Evolutionary conservation across 805 yeast genomes (phyloP).

Genomic region (Yarrowia porcina): DNA sequence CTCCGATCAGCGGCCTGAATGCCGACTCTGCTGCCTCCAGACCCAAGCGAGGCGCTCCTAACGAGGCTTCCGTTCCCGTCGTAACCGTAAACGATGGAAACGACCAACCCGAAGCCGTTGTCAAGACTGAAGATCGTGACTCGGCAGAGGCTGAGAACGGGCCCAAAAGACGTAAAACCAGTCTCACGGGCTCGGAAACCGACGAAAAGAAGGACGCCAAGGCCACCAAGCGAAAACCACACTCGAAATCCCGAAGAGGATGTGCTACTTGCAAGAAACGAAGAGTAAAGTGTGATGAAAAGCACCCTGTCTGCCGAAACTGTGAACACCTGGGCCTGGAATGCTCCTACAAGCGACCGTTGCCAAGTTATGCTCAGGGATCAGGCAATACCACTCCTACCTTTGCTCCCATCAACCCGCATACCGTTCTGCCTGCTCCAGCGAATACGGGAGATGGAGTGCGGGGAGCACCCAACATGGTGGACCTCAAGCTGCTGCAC

Average conservation of each 20-base stretch:
- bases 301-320: constrained; percentile 72
- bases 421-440: constrained; percentile 26
- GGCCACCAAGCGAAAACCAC: constrained; percentile 69
- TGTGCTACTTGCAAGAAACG: constrained; percentile 86
- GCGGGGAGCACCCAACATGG: constrained; percentile 51
- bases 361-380: constrained; percentile 4
- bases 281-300: constrained; percentile 90
- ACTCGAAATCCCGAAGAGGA: constrained; percentile 83
- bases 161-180: background rate
- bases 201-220: constrained; percentile 2
- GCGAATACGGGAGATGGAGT: constrained; percentile 36
- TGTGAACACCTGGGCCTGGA: constrained; percentile 75
- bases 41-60: background rate
- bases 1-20: background rate
- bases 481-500: constrained; percentile 78
- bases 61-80: constrained; percentile 12
- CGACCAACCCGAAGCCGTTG: constrained; percentile 7
- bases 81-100: constrained; percentile 20
- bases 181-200: constrained; percentile 10
- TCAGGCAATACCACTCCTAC: background rate
- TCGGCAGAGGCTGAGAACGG: background rate
- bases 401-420: constrained; percentile 11
- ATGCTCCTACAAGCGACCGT: constrained; percentile 54
- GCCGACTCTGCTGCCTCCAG: background rate
- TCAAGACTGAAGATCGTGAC: constrained; percentile 20